Evolutionary conservation across 345 rosid genomes (phyloP).

Genomic region (Raphanus raphanistrum): DNA sequence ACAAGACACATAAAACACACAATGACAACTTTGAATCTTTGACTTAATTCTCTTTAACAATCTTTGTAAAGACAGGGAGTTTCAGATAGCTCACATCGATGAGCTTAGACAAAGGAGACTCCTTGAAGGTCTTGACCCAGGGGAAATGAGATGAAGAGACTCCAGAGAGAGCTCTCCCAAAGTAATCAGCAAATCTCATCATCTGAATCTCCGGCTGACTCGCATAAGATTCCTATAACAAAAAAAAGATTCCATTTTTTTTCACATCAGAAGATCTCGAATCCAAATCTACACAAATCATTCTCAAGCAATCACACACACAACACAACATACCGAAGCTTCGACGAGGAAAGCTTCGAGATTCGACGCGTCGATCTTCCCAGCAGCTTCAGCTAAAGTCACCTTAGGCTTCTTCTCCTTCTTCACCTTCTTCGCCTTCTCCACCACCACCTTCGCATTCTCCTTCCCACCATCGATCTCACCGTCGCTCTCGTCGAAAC

Average conservation of each 20-base stretch:
- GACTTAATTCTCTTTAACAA: no score
- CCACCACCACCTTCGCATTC: slow-evolving; percentile 42
- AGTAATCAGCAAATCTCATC: slow-evolving; percentile 61
- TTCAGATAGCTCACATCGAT: slow-evolving; percentile 47
- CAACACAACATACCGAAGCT: slow-evolving; percentile 32
- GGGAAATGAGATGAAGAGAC: slow-evolving; percentile 59
- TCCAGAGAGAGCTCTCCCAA: slow-evolving; percentile 56
- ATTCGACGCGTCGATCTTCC: slow-evolving; percentile 51
- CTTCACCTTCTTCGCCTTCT: slow-evolving; percentile 50
- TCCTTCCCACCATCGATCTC: slow-evolving; percentile 31
- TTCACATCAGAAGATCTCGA: not conserved
- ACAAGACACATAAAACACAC: no score
- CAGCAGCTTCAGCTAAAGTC: slow-evolving; percentile 58
- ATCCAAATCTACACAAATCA: not conserved
- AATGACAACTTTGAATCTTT: no score
- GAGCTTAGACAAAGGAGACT: slow-evolving; percentile 50
- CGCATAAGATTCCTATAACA: slow-evolving; percentile 45
- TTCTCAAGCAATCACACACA: no score
- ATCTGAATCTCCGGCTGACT: slow-evolving; percentile 58
- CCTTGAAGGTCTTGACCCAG: slow-evolving; percentile 59
- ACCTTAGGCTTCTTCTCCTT: slow-evolving; percentile 72
- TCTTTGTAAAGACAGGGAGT: not conserved
- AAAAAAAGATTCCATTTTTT: not conserved
- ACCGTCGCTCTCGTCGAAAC: slow-evolving; percentile 44
- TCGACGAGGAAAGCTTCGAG: slow-evolving; percentile 56